Conservation (phyloP, 2,329 filamentous ascomycete genomes). For the Blumeria graminis region DNA sequence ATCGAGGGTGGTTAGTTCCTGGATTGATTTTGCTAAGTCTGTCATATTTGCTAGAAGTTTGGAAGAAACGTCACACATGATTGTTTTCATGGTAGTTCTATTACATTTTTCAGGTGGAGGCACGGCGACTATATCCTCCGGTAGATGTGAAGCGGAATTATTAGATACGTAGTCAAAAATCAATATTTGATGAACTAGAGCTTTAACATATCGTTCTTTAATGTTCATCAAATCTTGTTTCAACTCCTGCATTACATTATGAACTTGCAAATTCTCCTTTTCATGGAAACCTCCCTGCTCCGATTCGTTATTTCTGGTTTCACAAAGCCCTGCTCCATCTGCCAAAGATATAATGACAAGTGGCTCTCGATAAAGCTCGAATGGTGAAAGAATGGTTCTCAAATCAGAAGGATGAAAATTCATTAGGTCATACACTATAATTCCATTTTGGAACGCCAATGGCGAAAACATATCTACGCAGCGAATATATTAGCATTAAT, state of each 20-base stretch:
- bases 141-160: conserved; percentile 23
- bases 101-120: conserved; percentile 44
- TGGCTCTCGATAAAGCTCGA: conserved; percentile 73
- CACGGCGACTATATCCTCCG: conserved; percentile 45
- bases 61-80: conserved; percentile 58
- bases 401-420: conserved; percentile 58
- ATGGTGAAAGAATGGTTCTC: conserved; percentile 59
- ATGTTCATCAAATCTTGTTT: conserved; percentile 47
- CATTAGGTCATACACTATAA: conserved; percentile 70
- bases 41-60: conserved; percentile 53
- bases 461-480: conserved; percentile 74
- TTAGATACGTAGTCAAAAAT: conserved; percentile 47
- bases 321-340: conserved; percentile 48
- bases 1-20: conserved; percentile 50
- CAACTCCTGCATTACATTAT: conserved; percentile 32
- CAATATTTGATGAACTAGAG: conserved; percentile 53
- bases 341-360: conserved; percentile 65
- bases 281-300: conserved; percentile 29
- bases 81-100: conserved; percentile 56
- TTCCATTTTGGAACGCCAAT: conserved; percentile 61
- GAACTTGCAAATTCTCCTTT: conserved; percentile 21
- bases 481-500: conserved; percentile 6
- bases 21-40: conserved; percentile 45
- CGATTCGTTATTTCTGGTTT: conserved; percentile 28
- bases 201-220: conserved; percentile 48